Base-by-base conservation (phyloP, 2,329 filamentous ascomycete species). In the Aspergillus ochraceus region DNA sequence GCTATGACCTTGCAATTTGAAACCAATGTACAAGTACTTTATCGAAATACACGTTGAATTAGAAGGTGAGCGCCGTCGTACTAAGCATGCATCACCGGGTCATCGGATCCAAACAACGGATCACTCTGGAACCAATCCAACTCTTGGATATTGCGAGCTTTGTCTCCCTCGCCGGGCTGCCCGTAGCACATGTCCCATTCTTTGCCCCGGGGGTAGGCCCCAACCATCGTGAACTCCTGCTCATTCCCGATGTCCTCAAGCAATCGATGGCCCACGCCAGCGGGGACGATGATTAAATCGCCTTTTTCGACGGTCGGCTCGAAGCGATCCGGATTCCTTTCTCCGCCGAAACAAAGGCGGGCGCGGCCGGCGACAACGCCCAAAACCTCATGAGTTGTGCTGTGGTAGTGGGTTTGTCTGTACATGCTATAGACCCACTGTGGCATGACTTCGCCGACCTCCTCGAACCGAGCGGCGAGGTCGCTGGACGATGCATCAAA, bases 111-210 rank as follows among this genome's bases (percentile, higher is more conserved):
- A 73, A 85, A 87, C 19, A 89, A 71, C 19, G 86, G 86, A 77
- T 89, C 87, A 61, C 69, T 80, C 49, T 78, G 70, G 64, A 89
- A 86, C 87, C 86, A 89, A 5, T 64, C 66, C 67, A 89, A 64
- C 3, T 67, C 64, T 55, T 64, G 69, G 51, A 88, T 88, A 6
- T 65, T 70, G 59, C 80, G 72, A 6, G 83, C 72, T 66, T 83
- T 84, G 6, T 73, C 70, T 68, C 84, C 82, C 68, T 89, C 88
- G 0, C 79, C 84, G 42, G 77, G 67, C 54, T 78, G 78, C 1
- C 88, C 88, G 76, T 90, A 89, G 66, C 88, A 90, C 88, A 91
- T 90, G 72, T 90, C 87, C 87, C 87, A 91, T 19, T 72, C 64
- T 58, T 78, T 80, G 17, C 76, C 83, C 24, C 64, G 75, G 0